Evolutionary conservation across 2,329 filamentous ascomycete species (phyloP).

Genomic region (Colletotrichum lupini): DNA sequence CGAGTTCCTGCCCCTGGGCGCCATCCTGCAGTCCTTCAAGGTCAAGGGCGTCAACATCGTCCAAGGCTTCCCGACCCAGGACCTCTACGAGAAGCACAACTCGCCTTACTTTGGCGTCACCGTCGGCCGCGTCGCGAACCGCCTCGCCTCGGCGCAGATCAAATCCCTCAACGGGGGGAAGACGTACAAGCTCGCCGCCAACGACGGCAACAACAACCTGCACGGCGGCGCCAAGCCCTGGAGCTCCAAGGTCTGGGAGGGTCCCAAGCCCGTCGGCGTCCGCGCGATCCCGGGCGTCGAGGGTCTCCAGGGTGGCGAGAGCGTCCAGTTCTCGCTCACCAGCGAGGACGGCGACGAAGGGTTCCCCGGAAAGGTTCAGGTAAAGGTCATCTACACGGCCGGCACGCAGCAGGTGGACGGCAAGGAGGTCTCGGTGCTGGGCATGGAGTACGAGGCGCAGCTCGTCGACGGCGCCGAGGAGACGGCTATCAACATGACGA

Average conservation of each 20-base stretch:
- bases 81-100: slow-evolving; percentile 82
- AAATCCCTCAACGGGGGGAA: slow-evolving; percentile 75
- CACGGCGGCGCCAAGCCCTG: slow-evolving; percentile 82
- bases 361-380: slow-evolving; percentile 87
- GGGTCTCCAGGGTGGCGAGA: slow-evolving; percentile 70
- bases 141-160: slow-evolving; percentile 79
- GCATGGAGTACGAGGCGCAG: slow-evolving; percentile 90
- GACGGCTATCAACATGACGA: slow-evolving; percentile 92
- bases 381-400: slow-evolving; percentile 81
- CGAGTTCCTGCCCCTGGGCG: slow-evolving; percentile 79
- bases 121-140: slow-evolving; percentile 87
- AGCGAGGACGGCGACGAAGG: slow-evolving; percentile 89
- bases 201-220: slow-evolving; percentile 81
- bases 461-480: slow-evolving; percentile 81
- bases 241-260: slow-evolving; percentile 83
- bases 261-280: slow-evolving; percentile 71
- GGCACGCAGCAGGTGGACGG: slow-evolving; percentile 73
- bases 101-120: slow-evolving; percentile 89
- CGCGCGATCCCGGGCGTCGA: slow-evolving; percentile 61
- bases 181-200: slow-evolving; percentile 76
- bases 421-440: slow-evolving; percentile 76
- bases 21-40: slow-evolving; percentile 83
- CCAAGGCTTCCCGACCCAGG: slow-evolving; percentile 81
- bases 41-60: slow-evolving; percentile 88
- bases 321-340: slow-evolving; percentile 71